phyloP scores from a whole-genome alignment of 345 rosid species.

The Cardiospermum halicacabum region DNA sequence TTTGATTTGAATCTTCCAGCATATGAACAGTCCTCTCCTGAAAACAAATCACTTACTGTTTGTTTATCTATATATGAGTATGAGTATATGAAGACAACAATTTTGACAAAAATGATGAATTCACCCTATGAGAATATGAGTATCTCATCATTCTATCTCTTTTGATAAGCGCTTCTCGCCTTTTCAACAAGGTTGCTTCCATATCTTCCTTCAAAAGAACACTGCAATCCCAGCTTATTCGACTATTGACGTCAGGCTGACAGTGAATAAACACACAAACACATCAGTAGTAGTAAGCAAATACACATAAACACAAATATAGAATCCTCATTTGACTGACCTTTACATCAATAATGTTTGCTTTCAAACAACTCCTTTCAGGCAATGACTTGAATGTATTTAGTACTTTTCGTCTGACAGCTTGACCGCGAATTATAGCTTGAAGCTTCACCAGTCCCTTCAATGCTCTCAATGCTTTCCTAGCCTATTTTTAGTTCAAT shows the following conservation, averaged over 20 bases:
- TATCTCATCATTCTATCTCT: constrained; percentile 76
- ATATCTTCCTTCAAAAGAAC: constrained; percentile 53
- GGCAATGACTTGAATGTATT: constrained; percentile 19
- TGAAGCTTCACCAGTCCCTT: constrained; percentile 86
- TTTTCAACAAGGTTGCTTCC: constrained; percentile 50
- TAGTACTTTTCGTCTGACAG: constrained; percentile 44
- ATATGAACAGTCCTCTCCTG: constrained; percentile 60
- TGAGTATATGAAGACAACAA: neutral
- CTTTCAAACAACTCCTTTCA: constrained; percentile 11
- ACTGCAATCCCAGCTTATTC: constrained; percentile 57
- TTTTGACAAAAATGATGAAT: neutral
- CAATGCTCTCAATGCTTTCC: constrained; percentile 82
- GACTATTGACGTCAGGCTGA: constrained; percentile 38
- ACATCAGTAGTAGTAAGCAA: neutral
- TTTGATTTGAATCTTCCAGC: constrained; percentile 35
- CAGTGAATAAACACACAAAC: neutral
- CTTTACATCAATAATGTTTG: constrained; percentile 27
- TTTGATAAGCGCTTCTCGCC: constrained; percentile 52
- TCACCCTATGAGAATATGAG: constrained; percentile 76
- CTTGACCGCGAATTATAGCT: constrained; percentile 75
- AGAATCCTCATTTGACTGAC: constrained; percentile 20
- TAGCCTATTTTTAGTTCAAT: constrained; percentile 51
- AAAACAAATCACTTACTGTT: constrained; percentile 6
- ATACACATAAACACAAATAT: neutral
- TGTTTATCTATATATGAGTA: neutral